Evolutionary conservation across 164 flowering plant genomes (phyloP).

Genomic region (Platanus orientalis): DNA sequence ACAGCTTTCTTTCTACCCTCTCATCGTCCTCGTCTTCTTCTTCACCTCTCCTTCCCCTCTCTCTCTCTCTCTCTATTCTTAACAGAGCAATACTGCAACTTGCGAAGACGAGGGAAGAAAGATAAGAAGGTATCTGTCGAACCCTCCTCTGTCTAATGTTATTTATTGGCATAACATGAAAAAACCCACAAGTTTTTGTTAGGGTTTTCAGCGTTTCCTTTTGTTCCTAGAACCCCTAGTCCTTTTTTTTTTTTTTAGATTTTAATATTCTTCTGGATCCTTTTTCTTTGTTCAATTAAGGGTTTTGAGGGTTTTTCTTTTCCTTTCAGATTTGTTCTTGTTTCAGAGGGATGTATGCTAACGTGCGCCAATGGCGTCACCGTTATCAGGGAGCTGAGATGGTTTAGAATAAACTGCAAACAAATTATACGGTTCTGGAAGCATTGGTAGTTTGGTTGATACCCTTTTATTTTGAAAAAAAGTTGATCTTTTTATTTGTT

Average conservation of each 20-base stretch:
- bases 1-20: constrained; percentile 12
- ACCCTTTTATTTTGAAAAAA: neutral
- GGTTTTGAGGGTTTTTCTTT: neutral
- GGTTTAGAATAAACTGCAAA: too few species aligned
- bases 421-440: neutral
- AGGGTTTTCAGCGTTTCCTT: neutral
- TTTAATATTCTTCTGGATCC: neutral
- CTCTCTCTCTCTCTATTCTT: neutral
- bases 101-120: constrained; percentile 2
- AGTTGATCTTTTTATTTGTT: too few species aligned
- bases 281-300: neutral
- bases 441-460: neutral
- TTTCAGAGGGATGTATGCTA: neutral
- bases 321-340: neutral
- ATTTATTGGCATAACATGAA: too few species aligned
- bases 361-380: neutral
- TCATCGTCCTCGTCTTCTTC: constrained; percentile 24
- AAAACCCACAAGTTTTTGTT: neutral
- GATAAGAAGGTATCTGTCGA: neutral
- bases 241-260: neutral
- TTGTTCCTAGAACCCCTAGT: neutral
- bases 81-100: neutral
- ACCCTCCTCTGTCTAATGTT: neutral
- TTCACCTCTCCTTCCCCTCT: neutral
- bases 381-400: neutral